Percentiles rank a stretch among this genome's conserved stretches.
These are phyloP conservation scores for Endoconidiophora polonica DNA, from an alignment of 2,329 filamentous ascomycete species.

Conservation along the genomic window DNA sequence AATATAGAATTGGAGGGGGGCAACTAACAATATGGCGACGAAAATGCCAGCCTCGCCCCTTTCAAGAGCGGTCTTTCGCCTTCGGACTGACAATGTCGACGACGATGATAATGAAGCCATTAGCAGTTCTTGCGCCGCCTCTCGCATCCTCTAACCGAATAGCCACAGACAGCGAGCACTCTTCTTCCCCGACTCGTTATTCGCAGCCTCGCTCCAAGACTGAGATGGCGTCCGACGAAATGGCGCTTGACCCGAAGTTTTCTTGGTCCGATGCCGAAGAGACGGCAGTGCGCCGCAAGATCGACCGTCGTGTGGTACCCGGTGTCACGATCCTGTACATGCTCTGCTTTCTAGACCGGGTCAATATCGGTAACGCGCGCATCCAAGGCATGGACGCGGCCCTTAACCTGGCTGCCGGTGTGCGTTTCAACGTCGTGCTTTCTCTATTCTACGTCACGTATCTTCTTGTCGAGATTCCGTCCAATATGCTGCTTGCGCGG, in stretches of 20 bases:
- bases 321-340: conserved; percentile 36
- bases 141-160: no score
- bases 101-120: no score
- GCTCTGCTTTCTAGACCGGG: conserved; percentile 43
- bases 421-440: conserved; percentile 39
- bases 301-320: conserved; percentile 36
- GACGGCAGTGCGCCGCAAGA: conserved; percentile 29
- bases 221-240: no score
- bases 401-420: conserved; percentile 26
- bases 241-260: background rate
- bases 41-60: no score
- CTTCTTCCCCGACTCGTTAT: no score
- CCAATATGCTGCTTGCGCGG: conserved; percentile 37
- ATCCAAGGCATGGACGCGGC: conserved; percentile 36
- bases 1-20: no score
- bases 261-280: conserved; percentile 35
- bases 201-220: no score
- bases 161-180: no score
- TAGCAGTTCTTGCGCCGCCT: no score
- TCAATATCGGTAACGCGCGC: conserved; percentile 49
- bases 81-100: no score
- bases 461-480: conserved; percentile 37
- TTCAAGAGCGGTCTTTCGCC: no score
- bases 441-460: conserved; percentile 43
- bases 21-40: no score